Base-by-base conservation (phyloP, 352 stramenopile species). In the Pythium vanterpoolii region DNA sequence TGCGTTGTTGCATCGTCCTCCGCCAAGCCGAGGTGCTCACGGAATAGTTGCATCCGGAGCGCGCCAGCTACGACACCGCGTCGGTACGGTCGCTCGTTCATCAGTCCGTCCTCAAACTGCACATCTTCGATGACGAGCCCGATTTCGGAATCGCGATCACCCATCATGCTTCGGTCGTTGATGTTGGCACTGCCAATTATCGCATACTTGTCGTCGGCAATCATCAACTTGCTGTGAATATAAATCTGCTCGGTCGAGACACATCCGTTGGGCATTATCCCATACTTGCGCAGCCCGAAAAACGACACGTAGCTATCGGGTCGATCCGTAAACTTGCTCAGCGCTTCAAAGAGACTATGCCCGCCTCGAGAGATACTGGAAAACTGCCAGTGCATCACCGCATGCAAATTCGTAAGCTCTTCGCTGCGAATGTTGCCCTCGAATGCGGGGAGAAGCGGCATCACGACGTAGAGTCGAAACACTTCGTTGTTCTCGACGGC, bases 181-280 rank as follows among this genome's bases (percentile, higher is more conserved):
- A 98, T 98, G 74, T 98, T 98, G 10, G 93, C 94, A 52, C 86
- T 97, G 19, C 94, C 93, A 44, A 98, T 84, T 33, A 98, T 94
- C 45, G 73, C 87, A 21, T 87, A 86, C 55, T 81, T 79, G 62
- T 98, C 94, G 56, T 98, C 94, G 0, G 78, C 82, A 28, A 97
- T 94, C 51, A 96, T 72, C 4, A 96, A 69, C 69, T 96, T 96
- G 62, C 84, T 93, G 72, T 97, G 90, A 56, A 97, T 93, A 70
- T 97, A 97, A n/a, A 97, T 93, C 66, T 96, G 86, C 56, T 96
- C 88, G 0, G 86, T 94, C 6, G 83, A 74, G 9, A 91, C 77
- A 30, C 73, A 86, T 5, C 82, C 83, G 30, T 90, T 95, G 1
- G 76, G 79, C 62, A 92, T 73, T 44, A 93, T 88, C 10, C 84